Conservation (phyloP, 805 yeast genomes). For the Ogataea pilisensis region DNA sequence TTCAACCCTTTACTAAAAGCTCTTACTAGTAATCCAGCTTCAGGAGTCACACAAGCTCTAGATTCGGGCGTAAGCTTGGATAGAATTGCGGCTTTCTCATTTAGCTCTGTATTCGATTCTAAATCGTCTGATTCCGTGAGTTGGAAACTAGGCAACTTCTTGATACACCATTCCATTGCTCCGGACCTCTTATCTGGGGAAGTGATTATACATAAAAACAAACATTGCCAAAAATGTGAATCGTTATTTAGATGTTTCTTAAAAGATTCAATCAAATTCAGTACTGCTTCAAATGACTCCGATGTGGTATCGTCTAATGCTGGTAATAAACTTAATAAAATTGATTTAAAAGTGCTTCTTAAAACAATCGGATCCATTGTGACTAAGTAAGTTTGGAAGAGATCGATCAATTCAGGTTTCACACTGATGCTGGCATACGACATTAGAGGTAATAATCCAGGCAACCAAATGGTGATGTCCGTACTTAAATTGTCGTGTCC, state of each 20-base stretch:
- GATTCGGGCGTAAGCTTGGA: conserved; percentile 38
- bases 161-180: conserved; percentile 70
- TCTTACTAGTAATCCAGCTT: conserved; percentile 71
- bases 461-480: conserved; percentile 75
- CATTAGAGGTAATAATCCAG: conserved; percentile 87
- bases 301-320: conserved; percentile 92
- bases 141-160: conserved; percentile 58
- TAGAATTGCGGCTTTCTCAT: conserved; percentile 14
- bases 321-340: conserved; percentile 71
- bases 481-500: conserved; percentile 50
- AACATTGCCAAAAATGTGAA: conserved; percentile 79
- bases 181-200: conserved; percentile 81
- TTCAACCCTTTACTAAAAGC: conserved; percentile 68
- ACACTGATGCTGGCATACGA: conserved; percentile 86
- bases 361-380: conserved; percentile 46
- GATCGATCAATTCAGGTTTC: conserved; percentile 67
- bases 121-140: conserved; percentile 7
- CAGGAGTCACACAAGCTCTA: conserved; percentile 62
- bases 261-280: conserved; percentile 58
- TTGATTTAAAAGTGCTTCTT: conserved; percentile 57
- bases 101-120: not conserved
- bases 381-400: conserved; percentile 55
- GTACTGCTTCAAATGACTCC: conserved; percentile 65
- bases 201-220: conserved; percentile 70
- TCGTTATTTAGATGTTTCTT: conserved; percentile 57